A percentile compares a stretch with the other conserved stretches of the same genome.
Evolutionary conservation across 192 early-diverging fungal species (phyloP).

Genomic region (Podila verticillata): DNA sequence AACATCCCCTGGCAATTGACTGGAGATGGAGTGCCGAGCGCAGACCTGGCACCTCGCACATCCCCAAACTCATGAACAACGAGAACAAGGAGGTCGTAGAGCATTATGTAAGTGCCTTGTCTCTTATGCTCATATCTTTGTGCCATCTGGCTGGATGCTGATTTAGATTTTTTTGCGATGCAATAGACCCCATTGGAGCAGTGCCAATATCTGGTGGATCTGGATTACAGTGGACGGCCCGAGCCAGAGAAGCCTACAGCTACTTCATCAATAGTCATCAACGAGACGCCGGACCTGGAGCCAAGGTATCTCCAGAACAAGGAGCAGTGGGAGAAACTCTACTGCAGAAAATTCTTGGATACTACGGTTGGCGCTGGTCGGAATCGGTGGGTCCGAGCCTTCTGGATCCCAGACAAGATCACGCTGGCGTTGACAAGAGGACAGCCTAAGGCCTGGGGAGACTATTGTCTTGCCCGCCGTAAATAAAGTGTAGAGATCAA

Average conservation of each 20-base stretch:
- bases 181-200: conserved; percentile 40
- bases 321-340: conserved; percentile 64
- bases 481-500: neutral
- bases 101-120: conserved; percentile 34
- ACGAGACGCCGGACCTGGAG: conserved; percentile 31
- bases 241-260: neutral
- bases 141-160: too few relatives aligned
- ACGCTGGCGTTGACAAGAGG: conserved; percentile 47
- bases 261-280: neutral
- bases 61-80: conserved; percentile 35
- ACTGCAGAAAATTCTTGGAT: conserved; percentile 74
- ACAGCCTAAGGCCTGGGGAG: conserved; percentile 61
- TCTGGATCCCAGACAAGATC: conserved; percentile 61
- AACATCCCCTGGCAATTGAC: conserved; percentile 24
- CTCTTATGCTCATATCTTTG: too few relatives aligned
- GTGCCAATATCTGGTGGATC: conserved; percentile 43
- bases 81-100: conserved; percentile 47
- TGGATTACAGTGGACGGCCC: conserved; percentile 40
- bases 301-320: conserved; percentile 64
- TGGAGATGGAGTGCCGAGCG: conserved; percentile 49
- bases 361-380: conserved; percentile 51
- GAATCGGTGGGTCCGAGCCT: conserved; percentile 59
- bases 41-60: conserved; percentile 30
- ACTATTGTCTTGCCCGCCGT: conserved; percentile 64
- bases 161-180: too few relatives aligned